phyloP scores from a whole-genome alignment of 2,329 filamentous ascomycete genomes.

The Talaromyces albobiverticillius region DNA sequence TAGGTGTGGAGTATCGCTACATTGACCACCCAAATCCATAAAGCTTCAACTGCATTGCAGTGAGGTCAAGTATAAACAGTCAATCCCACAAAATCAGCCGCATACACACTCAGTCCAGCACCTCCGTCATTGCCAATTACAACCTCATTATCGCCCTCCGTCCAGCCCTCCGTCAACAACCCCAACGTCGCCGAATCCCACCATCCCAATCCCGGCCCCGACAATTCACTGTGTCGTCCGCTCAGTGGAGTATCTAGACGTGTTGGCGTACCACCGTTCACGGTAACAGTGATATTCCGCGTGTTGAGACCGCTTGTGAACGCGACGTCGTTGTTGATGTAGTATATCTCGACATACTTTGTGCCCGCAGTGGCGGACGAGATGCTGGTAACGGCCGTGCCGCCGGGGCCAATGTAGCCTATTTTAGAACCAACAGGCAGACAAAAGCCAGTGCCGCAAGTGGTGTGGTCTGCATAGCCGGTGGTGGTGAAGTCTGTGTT shows the following conservation, averaged over 20 bases:
- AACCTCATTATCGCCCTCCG: slow-evolving; percentile 37
- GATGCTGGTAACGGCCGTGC: slow-evolving; percentile 36
- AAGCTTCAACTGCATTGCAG: too few relatives aligned
- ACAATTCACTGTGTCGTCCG: slow-evolving; percentile 35
- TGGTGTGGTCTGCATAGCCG: slow-evolving; percentile 32
- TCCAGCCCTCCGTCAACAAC: slow-evolving; percentile 48
- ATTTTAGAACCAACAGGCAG: slow-evolving; percentile 45
- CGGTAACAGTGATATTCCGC: slow-evolving; percentile 48
- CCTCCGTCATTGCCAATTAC: slow-evolving; percentile 32
- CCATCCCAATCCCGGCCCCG: slow-evolving; percentile 48
- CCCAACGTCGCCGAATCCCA: slow-evolving; percentile 47
- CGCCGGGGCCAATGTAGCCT: slow-evolving; percentile 32
- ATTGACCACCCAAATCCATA: too few relatives aligned
- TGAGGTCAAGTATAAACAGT: slow-evolving; percentile 25
- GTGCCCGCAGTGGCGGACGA: slow-evolving; percentile 26
- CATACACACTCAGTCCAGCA: slow-evolving; percentile 25
- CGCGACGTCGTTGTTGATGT: slow-evolving; percentile 53
- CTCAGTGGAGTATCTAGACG: slow-evolving; percentile 51
- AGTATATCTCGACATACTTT: slow-evolving; percentile 48
- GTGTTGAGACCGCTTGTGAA: slow-evolving; percentile 47
- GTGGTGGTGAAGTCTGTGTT: slow-evolving; percentile 34
- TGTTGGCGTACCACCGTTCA: slow-evolving; percentile 45
- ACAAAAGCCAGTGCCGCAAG: slow-evolving; percentile 42
- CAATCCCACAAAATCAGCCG: slow-evolving; percentile 37
- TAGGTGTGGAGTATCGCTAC: too few relatives aligned